Evolutionary conservation across 164 flowering plant genomes (phyloP), one percentile per base, ranked within the genome.

Genomic region (Magnolia officinalis): DNA sequence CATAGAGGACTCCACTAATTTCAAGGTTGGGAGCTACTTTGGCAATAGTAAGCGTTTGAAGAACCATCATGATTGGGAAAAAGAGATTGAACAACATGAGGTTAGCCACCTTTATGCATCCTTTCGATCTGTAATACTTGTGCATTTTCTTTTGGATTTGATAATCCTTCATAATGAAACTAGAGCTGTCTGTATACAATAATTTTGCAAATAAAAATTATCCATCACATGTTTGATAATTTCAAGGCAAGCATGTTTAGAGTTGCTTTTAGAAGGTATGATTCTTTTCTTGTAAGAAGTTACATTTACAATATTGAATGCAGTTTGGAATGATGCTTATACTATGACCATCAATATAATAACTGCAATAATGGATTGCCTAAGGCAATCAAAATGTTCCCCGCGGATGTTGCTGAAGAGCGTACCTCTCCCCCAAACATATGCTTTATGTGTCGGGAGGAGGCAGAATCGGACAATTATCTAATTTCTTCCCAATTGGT

Each of bases 41-140:
- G 92, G 94, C 23, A 80, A 77, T 72, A 81, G 86, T 26, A 88
- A 84, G 77, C 81, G 69, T 73, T 81, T 86, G 81, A 90, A 81
- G 81, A 83, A 61, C 70, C 96, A 86, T 80, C 68, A 50, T 58
- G 90, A 89, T 11, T 94, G 98, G 99, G 93, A 85, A 52, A 87
- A 85, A 50, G 94, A 92, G 83, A 79, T 89, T 3, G 86, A 86
- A 73, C 52, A 89, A 73, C 79, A 83, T 80, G 99, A 96, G 99
- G 99, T 96, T 74, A 63, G 84, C 78, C 59, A 29, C 66, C 23
- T 66, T 79, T 13, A 26, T 50, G 24, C 23, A 58, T 71, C 52
- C 71, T 77, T 45, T 66, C 69, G 61, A 8, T 21, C 55, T 67
- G 37, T 66, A 50, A n/a, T 50, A 31, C 16, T 31, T 37, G 20